phyloP scores from a whole-genome alignment of 495 filamentous ascomycete genomes.

The Xylaria cubensis region DNA sequence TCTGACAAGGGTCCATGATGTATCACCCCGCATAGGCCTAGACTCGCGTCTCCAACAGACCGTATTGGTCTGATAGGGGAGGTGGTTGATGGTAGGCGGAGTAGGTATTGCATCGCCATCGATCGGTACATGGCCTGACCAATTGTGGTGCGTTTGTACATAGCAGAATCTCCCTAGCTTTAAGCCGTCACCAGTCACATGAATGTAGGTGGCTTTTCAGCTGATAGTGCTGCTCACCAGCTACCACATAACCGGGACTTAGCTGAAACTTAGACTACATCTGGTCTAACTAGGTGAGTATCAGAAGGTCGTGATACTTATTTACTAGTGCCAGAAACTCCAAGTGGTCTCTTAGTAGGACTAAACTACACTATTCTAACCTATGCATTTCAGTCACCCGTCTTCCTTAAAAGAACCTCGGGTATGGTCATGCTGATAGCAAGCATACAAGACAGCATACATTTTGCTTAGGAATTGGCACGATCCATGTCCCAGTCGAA shows the following conservation, averaged over 20 bases:
- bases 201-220: constrained; percentile 11
- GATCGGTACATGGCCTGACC: neutral
- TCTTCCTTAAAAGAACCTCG: too few relatives aligned
- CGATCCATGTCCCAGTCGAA: neutral
- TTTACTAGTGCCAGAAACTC: neutral
- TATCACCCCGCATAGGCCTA: neutral
- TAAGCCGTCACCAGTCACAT: neutral
- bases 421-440: too few relatives aligned
- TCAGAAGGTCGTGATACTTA: neutral
- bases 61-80: neutral
- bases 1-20: constrained; percentile 16
- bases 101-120: neutral
- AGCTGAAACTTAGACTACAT: neutral
- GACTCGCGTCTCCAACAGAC: neutral
- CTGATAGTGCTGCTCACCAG: constrained; percentile 3
- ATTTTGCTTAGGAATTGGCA: neutral
- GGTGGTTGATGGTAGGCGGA: neutral
- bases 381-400: neutral
- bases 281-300: neutral
- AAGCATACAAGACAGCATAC: neutral
- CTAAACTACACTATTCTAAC: neutral
- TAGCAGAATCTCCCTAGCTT: neutral
- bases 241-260: neutral
- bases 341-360: neutral
- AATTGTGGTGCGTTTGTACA: neutral